Base-by-base conservation (phyloP, 2,329 filamentous ascomycete genomes). In the Chaetothyriales sp. region DNA sequence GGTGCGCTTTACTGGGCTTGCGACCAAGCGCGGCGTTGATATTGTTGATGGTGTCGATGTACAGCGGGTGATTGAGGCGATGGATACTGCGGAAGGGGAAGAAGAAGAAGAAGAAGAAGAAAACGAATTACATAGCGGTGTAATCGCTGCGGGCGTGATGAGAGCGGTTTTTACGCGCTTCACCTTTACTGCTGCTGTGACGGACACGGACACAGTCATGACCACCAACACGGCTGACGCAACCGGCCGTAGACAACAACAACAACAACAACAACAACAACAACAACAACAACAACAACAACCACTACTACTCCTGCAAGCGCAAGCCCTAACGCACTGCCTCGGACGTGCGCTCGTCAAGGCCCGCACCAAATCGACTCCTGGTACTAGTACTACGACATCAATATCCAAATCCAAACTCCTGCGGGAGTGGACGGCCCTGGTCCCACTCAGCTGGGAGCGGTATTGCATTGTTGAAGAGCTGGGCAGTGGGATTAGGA, bases 381-480 rank as follows among this genome's bases (percentile, higher is more conserved):
- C 20, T 20, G 29, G 8, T 18, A 40, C 18, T 8, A n/a, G 13
- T 18, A 18, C 47, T 49, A 15, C 25, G 8, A 15, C 25, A 15
- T 49, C 47, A 18, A 49, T 22, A 37, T 22, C 22, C 18, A 25
- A 19, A n/a, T 25, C 22, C 18, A 8, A 28, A 5, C 54, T 60
- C 46, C 15, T 48, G n/a, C 19, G 25, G 28, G 18, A 51, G 28
- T 60, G 58, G 58, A 47, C 44, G 10, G 37, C 53, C 10, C 48
- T 56, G 2, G 47, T 58, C 5, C 56, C 58, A 4, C 52, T 55
- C n/a, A 50, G 52, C 3, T 60, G 56, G 56, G 50, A 54, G 8
- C 44, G 47, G 22, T 45, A 55, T 18, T 60, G 56, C 22, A 46
- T 55, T 37, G 44, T 54, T 13, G 28, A 47, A 22, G 43, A 37